Evolutionary conservation across 768 basidiomycete genomes (phyloP).

Genomic region (Lentinula lateritia): DNA sequence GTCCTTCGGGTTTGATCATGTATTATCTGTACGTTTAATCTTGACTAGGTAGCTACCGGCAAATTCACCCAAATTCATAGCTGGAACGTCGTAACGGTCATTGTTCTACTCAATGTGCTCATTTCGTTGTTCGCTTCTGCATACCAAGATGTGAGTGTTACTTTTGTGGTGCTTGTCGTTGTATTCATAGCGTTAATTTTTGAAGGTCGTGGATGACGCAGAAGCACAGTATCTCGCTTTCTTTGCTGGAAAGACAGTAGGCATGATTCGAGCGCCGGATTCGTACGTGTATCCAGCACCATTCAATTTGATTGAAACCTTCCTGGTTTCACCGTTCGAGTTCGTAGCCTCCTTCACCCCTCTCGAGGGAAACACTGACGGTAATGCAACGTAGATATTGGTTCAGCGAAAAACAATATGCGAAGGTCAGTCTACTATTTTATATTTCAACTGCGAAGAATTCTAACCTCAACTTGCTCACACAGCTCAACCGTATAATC

Average conservation of each 20-base stretch:
- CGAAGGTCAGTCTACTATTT: slow-evolving; percentile 31
- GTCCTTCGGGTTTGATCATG: slow-evolving; percentile 55
- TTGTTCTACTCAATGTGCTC: slow-evolving; percentile 87
- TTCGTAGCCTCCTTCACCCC: slow-evolving; percentile 31
- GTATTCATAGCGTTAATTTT: not conserved
- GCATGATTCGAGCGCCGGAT: slow-evolving; percentile 84
- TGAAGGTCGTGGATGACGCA: slow-evolving; percentile 75
- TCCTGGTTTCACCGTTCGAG: slow-evolving; percentile 85
- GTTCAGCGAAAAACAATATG: slow-evolving; percentile 51
- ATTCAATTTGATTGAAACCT: slow-evolving; percentile 81
- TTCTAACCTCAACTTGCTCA: slow-evolving; percentile 3
- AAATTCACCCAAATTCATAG: slow-evolving; percentile 23
- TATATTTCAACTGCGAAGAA: not conserved
- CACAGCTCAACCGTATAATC: slow-evolving; percentile 66
- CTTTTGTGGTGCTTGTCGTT: not conserved
- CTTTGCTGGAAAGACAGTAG: slow-evolving; percentile 82
- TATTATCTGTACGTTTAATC: slow-evolving; percentile 68
- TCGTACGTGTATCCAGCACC: slow-evolving; percentile 88
- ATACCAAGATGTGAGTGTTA: slow-evolving; percentile 70
- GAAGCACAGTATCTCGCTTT: slow-evolving; percentile 89
- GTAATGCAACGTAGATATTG: slow-evolving; percentile 28
- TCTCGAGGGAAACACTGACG: not conserved
- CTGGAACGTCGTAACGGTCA: slow-evolving; percentile 79
- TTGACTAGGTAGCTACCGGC: slow-evolving; percentile 6
- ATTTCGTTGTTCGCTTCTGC: slow-evolving; percentile 95